phyloP scores from a whole-genome alignment of 2,329 filamentous ascomycete species.

The Tricladium varicosporioides region DNA sequence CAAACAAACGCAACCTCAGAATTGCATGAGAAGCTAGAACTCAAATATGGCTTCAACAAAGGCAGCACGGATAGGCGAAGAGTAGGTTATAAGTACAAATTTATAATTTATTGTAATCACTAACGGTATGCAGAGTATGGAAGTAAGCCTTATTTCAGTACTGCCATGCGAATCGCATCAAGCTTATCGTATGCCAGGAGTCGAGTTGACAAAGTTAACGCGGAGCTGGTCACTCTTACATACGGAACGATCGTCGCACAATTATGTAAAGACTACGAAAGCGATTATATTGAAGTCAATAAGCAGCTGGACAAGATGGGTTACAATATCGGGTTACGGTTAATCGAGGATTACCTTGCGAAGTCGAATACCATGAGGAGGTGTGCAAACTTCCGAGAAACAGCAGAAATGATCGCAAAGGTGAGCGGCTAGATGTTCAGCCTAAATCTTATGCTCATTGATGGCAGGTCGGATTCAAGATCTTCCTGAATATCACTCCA shows the following conservation, averaged over 20 bases:
- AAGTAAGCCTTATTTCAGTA: slow-evolving; percentile 32
- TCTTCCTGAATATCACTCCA: slow-evolving; percentile 95
- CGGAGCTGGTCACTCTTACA: slow-evolving; percentile 93
- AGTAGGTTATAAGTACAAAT: slow-evolving; percentile 49
- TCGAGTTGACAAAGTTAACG: slow-evolving; percentile 95
- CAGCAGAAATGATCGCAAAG: slow-evolving; percentile 94
- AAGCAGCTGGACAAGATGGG: slow-evolving; percentile 99
- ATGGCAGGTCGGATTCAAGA: slow-evolving; percentile 89
- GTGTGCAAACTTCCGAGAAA: slow-evolving; percentile 91
- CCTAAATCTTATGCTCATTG: neutral
- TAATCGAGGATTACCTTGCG: slow-evolving; percentile 97
- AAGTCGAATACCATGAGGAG: slow-evolving; percentile 88
- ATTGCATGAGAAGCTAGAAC: neutral
- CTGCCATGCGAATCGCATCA: neutral
- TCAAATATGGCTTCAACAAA: slow-evolving; percentile 57
- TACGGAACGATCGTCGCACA: slow-evolving; percentile 98
- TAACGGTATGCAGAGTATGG: slow-evolving; percentile 36
- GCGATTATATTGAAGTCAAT: slow-evolving; percentile 93
- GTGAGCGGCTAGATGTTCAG: slow-evolving; percentile 42
- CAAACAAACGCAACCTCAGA: neutral
- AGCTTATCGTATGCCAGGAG: slow-evolving; percentile 58
- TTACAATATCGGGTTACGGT: slow-evolving; percentile 92
- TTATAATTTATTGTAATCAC: slow-evolving; percentile 3
- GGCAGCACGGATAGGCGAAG: slow-evolving; percentile 69
- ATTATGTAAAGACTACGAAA: slow-evolving; percentile 93